Evolutionary conservation across 2,329 filamentous ascomycete species (phyloP), one percentile per base, ranked within the genome.

Genomic region (Alternaria alternata): DNA sequence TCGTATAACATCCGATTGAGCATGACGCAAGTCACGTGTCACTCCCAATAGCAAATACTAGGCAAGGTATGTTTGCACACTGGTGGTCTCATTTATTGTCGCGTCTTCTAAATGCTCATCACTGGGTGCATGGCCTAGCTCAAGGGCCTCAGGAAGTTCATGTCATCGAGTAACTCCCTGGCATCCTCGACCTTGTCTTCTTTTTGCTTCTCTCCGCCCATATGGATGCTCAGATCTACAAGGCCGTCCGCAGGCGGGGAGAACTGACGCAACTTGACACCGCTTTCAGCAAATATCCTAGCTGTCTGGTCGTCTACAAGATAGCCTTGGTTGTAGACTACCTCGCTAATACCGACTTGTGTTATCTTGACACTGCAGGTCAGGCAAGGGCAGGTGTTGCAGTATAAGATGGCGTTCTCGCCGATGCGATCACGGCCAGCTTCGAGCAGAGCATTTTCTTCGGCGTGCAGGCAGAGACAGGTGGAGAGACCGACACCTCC

Each of bases 291-390:
- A 68, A 99, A 91, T 28, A 99, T 91, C 52, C 87, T 86, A 8
- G 94, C 93, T 38, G 93, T 91, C 77, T 87, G 71, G 16, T 83
- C 87, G 74, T 99, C 95, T 90, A 99, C 97, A 76, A 94, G 94
- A 77, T 99, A 99, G 26, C 91, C 89, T 75, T 96, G 91, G 66
- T 89, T 94, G 73, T 97, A 99, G 14, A 99, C 94, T 14, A 99
- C 95, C 83, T 99, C 95, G 42, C 87, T 88, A 67, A 99, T 97
- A 18, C 95, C 95, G 7, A 98, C 93, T 81, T 99, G 95, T 22
- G 93, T 92, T 73, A 99, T 98, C 83, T 99, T 99, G 82, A 99
- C 96, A 72, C 93, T 97, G 80, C 95, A 99, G 3, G 95, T 99
- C 78, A 99, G 83, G 77, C 95, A 99, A 4, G 95, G 95, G 79